Conservation (phyloP, 768 basidiomycete genomes). For the Mycena belliarum region DNA sequence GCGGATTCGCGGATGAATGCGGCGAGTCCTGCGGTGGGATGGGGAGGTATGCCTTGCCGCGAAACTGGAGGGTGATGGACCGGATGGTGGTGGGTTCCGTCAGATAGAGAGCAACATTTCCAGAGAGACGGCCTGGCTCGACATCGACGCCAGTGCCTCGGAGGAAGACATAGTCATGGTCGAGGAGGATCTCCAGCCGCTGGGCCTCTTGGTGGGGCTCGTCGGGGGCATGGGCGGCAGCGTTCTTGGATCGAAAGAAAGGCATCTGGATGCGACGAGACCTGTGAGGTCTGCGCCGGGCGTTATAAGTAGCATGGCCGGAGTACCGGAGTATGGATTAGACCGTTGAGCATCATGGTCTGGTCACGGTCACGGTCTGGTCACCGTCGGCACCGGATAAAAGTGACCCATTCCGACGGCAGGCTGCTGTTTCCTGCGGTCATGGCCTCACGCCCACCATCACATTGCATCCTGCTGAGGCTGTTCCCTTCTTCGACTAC, state of each 20-base stretch:
- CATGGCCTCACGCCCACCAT: too few species aligned
- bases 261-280: neutral
- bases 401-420: too few species aligned
- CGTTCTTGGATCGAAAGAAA: conserved; percentile 12
- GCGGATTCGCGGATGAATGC: conserved; percentile 46
- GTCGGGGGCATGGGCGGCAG: neutral
- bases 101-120: conserved; percentile 78
- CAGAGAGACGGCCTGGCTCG: conserved; percentile 78
- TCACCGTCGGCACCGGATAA: too few species aligned
- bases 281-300: neutral
- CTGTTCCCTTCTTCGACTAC: too few species aligned
- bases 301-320: neutral
- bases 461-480: too few species aligned
- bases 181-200: conserved; percentile 71
- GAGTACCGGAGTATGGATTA: too few species aligned
- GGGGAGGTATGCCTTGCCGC: conserved; percentile 79
- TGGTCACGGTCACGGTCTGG: too few species aligned
- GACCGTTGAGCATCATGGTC: too few species aligned
- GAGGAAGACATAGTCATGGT: conserved; percentile 68
- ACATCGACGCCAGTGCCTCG: conserved; percentile 81
- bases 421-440: too few species aligned
- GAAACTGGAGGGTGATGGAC: conserved; percentile 80
- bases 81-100: conserved; percentile 80
- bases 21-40: conserved; percentile 53
- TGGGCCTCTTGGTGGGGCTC: neutral